Percentiles rank a stretch among this genome's conserved stretches.
phyloP scores from a whole-genome alignment of 106 monocot genomes.

The Platanthera zijinensis region DNA sequence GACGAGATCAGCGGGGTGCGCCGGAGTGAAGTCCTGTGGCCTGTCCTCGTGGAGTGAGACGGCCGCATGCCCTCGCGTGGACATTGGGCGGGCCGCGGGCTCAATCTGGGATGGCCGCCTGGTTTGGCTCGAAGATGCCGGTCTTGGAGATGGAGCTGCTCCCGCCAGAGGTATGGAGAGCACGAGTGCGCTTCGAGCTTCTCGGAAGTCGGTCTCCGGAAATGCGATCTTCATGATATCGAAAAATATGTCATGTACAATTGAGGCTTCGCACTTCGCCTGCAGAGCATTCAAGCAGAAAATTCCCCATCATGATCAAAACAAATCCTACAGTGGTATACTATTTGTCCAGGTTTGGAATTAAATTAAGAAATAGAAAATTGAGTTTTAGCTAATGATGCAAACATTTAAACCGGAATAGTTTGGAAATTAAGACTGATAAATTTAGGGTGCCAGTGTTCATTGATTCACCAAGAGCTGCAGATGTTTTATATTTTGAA shows the following conservation, averaged over 20 bases:
- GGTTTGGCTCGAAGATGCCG: constrained; percentile 15
- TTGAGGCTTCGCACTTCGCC: constrained; percentile 44
- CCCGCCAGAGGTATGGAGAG: constrained; percentile 8
- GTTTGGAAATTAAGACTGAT: not conserved
- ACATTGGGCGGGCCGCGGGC: constrained; percentile 6
- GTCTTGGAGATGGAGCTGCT: constrained; percentile 18
- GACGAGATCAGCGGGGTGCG: constrained; percentile 80
- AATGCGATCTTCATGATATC: constrained; percentile 60
- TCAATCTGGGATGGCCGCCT: constrained; percentile 16
- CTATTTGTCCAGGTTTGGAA: too few relatives aligned
- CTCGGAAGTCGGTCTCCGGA: constrained; percentile 46
- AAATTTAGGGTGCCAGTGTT: not conserved
- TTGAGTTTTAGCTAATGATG: not conserved
- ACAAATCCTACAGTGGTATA: not conserved
- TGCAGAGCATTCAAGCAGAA: constrained; percentile 6
- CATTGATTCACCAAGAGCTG: not conserved
- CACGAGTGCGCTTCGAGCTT: constrained; percentile 18
- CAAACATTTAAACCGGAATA: not conserved
- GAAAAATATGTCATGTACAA: constrained; percentile 51
- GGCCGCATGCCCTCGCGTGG: not conserved
- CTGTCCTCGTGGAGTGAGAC: not conserved
- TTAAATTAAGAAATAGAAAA: not conserved
- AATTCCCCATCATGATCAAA: not conserved
- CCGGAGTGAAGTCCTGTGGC: not conserved
- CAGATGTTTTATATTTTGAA: not conserved